Percentiles rank a stretch among this genome's conserved stretches.
These are phyloP conservation scores for Rhizophagus sp. DNA, from an alignment of 192 early-diverging fungal species.

Conservation along the genomic window DNA sequence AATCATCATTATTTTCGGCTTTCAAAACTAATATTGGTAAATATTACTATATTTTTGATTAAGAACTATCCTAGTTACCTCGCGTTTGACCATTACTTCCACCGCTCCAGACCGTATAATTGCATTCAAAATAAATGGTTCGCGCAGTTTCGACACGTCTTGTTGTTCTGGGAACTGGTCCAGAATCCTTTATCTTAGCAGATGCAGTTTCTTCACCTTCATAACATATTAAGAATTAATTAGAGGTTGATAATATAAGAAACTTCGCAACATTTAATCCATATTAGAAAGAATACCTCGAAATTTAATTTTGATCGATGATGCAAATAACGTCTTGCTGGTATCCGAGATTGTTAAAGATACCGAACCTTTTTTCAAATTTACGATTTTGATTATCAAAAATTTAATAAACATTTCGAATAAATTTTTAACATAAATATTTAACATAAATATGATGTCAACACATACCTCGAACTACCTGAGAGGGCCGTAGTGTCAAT, in stretches of 20 bases:
- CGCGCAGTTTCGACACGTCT: background rate
- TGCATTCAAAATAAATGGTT: constrained; percentile 15
- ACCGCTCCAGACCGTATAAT: background rate
- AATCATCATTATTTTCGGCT: background rate
- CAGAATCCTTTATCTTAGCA: background rate
- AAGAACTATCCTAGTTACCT: background rate
- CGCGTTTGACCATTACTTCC: background rate
- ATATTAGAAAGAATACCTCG: background rate
- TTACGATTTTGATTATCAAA: background rate
- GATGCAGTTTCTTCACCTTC: constrained; percentile 10
- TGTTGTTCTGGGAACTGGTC: background rate
- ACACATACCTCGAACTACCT: constrained; percentile 22
- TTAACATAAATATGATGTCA: no score
- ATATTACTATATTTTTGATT: no score
- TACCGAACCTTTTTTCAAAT: background rate
- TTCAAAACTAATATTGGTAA: no score
- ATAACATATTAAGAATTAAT: background rate
- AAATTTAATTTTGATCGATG: constrained; percentile 11
- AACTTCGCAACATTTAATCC: background rate
- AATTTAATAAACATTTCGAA: background rate
- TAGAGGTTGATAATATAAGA: background rate
- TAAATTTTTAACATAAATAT: background rate
- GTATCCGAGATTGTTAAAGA: background rate
- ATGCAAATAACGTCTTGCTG: background rate
- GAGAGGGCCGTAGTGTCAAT: background rate